Percentiles rank a stretch among this genome's conserved stretches.
Evolutionary conservation across 1,284 basidiomycete genomes (phyloP).

Genomic region (Microbotryum silenes-acaulis): DNA sequence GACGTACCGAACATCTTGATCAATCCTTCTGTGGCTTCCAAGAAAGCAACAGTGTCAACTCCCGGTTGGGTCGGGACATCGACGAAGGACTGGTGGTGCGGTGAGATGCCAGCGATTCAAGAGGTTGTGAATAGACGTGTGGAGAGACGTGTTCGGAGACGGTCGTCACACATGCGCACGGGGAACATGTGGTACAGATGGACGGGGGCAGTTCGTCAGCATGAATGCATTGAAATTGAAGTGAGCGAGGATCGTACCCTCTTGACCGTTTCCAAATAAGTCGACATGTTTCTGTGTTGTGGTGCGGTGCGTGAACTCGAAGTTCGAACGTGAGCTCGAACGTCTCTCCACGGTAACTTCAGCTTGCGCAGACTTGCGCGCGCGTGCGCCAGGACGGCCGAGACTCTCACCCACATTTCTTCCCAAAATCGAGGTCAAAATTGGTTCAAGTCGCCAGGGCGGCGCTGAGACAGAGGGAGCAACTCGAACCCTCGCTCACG

Average conservation of each 20-base stretch:
- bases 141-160: background rate
- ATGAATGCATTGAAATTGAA: background rate
- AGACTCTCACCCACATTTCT: too few species aligned
- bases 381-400: too few species aligned
- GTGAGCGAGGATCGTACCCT: conserved; percentile 48
- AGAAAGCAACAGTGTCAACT: conserved; percentile 78
- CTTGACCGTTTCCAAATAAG: conserved; percentile 76
- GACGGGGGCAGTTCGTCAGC: background rate
- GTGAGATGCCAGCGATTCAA: background rate
- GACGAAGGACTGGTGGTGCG: conserved; percentile 63
- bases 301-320: background rate
- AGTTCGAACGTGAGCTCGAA: background rate
- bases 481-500: too few species aligned
- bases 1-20: conserved; percentile 80
- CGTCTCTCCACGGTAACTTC: too few species aligned
- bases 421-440: too few species aligned
- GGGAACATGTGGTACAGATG: background rate
- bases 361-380: too few species aligned
- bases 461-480: too few species aligned
- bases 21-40: conserved; percentile 81
- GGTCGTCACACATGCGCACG: background rate
- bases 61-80: conserved; percentile 83
- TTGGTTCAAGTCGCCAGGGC: too few species aligned
- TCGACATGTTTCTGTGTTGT: conserved; percentile 53
- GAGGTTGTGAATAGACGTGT: background rate